Evolutionary conservation across 495 filamentous ascomycete species (phyloP), one percentile per base, ranked within the genome.

Genomic region (Lentithecium fluviatile): DNA sequence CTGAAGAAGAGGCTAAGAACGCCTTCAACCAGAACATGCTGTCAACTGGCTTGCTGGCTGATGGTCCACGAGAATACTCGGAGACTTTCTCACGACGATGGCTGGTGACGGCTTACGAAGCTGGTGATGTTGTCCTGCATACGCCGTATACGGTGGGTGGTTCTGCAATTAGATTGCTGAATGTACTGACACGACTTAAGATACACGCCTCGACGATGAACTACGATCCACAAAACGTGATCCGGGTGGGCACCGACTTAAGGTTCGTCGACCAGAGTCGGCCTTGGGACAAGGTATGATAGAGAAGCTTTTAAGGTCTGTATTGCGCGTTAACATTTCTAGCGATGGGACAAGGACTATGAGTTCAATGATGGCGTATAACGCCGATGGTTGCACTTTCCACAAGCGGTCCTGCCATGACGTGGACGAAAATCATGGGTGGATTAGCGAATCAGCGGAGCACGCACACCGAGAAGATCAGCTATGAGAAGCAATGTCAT

Each of bases 21-120:
- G 69, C 68, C 1, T 72, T 72, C 56, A 72, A 72, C 37, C 60
- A 63, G 34, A 70, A 72, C 51, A 72, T 72, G 69, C 40, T 69
- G 49, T 64, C 56, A 25, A 67, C 69, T 11, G 69, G 69, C 1
- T 29, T 69, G 8, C 38, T 71, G 11, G 58, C 67, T 20, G 69
- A 71, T 32, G 69, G 59, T 1, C 65, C 67, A 0, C 12, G 8
- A 21, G 56, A 60, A 47, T 71, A 63, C 25, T 21, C 63, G 23
- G 47, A 64, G 17, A 43, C 50, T 7, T 65, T 62, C 45, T 36
- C 42, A n/a, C 40, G 65, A n/a, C 29, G 61, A 45, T 71, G 69
- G 69, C 29, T 71, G 17, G 67, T 70, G 11, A 60, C 64, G 2
- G 51, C 49, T 23, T 71, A 70, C 36, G 67, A 71, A 38, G 69